Conservation (phyloP, 2,329 filamentous ascomycete genomes). For the Bipolaris gigantea region DNA sequence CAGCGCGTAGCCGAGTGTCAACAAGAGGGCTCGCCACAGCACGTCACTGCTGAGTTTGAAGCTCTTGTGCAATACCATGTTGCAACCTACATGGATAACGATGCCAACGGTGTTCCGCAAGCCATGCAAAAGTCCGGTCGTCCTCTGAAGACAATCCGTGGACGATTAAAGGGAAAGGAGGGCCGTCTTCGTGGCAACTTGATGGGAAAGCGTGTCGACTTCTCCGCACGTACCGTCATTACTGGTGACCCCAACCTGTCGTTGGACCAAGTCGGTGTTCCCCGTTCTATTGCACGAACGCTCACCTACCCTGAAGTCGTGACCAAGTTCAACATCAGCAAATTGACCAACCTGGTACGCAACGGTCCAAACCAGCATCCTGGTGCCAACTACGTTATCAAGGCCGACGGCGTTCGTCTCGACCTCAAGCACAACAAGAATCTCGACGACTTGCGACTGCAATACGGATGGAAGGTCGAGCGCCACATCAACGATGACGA, state of each 20-base stretch:
- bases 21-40: conserved; percentile 85
- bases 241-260: conserved; percentile 97
- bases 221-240: conserved; percentile 98
- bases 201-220: conserved; percentile 97
- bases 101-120: conserved; percentile 92
- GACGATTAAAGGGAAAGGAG: conserved; percentile 98
- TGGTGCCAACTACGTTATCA: conserved; percentile 94
- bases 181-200: conserved; percentile 96
- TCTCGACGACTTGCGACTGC: conserved; percentile 79
- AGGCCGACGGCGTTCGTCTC: conserved; percentile 89
- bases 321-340: conserved; percentile 95
- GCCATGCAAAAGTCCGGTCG: conserved; percentile 96
- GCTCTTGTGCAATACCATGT: conserved; percentile 94
- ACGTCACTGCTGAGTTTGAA: conserved; percentile 90
- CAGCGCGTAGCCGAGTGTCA: conserved; percentile 90
- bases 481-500: conserved; percentile 94
- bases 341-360: conserved; percentile 83
- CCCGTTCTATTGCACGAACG: conserved; percentile 86
- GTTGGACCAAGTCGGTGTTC: conserved; percentile 95
- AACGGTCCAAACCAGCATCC: conserved; percentile 95
- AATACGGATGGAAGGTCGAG: conserved; percentile 99
- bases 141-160: conserved; percentile 94
- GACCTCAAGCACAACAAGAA: conserved; percentile 92
- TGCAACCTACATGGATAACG: conserved; percentile 99
- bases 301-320: conserved; percentile 97